Evolutionary conservation across 768 basidiomycete genomes (phyloP).

Genomic region (Daedalea quercina): DNA sequence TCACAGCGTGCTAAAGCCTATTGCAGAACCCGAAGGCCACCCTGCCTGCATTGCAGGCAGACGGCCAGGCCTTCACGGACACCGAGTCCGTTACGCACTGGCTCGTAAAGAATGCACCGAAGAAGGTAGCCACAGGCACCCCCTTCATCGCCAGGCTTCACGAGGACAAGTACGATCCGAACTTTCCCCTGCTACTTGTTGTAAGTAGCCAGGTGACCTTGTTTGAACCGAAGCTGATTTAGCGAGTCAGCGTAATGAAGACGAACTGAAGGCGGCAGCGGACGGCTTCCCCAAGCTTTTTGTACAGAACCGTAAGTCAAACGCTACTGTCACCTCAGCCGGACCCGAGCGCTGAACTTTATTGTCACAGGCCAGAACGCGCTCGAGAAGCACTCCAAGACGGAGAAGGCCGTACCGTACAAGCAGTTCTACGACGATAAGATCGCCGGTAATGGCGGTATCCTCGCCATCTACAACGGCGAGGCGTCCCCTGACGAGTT

Average conservation of each 20-base stretch:
- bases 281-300: constrained; percentile 28
- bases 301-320: constrained; percentile 31
- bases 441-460: constrained; percentile 29
- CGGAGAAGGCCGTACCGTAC: constrained; percentile 29
- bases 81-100: constrained; percentile 35
- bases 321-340: background rate
- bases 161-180: constrained; percentile 41
- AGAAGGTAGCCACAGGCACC: constrained; percentile 27
- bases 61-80: constrained; percentile 30
- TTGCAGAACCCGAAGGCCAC: constrained; percentile 37
- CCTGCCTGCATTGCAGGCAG: constrained; percentile 34
- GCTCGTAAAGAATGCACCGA: constrained; percentile 33
- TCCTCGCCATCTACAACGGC: constrained; percentile 37
- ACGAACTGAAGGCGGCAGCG: constrained; percentile 35
- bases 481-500: constrained; percentile 31
- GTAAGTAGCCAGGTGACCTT: constrained; percentile 19
- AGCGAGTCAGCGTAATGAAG: constrained; percentile 34
- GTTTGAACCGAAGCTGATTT: background rate
- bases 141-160: constrained; percentile 35
- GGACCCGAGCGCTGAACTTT: background rate
- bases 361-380: constrained; percentile 35
- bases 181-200: constrained; percentile 38
- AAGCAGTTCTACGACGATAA: constrained; percentile 40
- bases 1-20: background rate
- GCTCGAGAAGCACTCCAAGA: constrained; percentile 30